These are phyloP conservation scores for Parathielavia appendiculata DNA, from an alignment of 495 filamentous ascomycete species.

Conservation along the genomic window DNA sequence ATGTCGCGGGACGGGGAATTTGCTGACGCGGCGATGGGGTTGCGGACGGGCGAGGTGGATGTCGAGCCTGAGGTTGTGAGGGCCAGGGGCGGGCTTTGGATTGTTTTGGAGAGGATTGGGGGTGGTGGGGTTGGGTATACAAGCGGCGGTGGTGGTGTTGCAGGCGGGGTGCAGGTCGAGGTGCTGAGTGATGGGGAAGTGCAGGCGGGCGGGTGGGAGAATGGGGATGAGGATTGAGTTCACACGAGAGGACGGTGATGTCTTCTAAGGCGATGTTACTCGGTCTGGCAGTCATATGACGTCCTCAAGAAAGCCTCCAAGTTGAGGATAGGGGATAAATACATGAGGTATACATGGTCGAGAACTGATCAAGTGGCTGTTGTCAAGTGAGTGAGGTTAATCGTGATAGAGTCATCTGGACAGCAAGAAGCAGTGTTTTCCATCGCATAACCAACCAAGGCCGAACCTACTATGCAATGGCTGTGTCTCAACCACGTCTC, in stretches of 20 bases:
- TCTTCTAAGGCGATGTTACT: neutral
- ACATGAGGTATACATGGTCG: too few relatives aligned
- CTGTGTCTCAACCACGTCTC: too few relatives aligned
- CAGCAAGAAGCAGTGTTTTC: too few relatives aligned
- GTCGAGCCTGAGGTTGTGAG: conserved; percentile 52
- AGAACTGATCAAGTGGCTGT: too few relatives aligned
- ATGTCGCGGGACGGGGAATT: conserved; percentile 58
- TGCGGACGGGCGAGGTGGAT: conserved; percentile 68
- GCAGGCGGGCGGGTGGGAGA: conserved; percentile 52
- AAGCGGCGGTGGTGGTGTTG: conserved; percentile 29
- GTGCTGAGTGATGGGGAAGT: conserved; percentile 63
- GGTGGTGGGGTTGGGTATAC: conserved; percentile 38
- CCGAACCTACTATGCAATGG: too few relatives aligned
- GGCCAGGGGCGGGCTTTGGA: conserved; percentile 55
- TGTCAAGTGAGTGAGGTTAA: too few relatives aligned
- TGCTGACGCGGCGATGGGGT: conserved; percentile 59
- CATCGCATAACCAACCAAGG: too few relatives aligned
- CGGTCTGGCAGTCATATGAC: too few relatives aligned
- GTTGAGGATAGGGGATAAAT: neutral
- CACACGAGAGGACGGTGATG: neutral
- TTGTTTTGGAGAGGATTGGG: conserved; percentile 73
- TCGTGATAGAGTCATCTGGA: too few relatives aligned
- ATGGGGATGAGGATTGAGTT: conserved; percentile 32
- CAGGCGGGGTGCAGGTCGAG: conserved; percentile 58
- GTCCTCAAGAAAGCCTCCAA: neutral